phyloP scores from a whole-genome alignment of 768 basidiomycete species.

The Trametes cubensis region DNA sequence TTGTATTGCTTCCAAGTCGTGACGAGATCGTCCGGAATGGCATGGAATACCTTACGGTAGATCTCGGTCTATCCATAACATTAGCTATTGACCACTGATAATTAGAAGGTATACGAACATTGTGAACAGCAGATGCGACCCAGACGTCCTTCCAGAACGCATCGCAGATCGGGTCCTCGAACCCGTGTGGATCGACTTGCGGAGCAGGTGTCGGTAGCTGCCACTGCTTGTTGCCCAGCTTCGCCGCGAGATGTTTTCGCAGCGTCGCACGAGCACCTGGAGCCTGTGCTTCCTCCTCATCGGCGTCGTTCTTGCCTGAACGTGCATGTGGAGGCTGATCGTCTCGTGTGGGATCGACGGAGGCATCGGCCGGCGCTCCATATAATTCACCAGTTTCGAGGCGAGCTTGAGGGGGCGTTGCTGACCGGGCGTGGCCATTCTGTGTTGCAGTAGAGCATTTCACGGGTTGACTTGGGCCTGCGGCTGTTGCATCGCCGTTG shows the following conservation, averaged over 20 bases:
- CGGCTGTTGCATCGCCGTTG: constrained; percentile 1
- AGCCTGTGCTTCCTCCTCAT: constrained; percentile 55
- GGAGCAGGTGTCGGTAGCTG: constrained; percentile 70
- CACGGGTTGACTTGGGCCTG: background rate
- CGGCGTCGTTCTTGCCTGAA: constrained; percentile 45
- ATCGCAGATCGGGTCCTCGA: constrained; percentile 88
- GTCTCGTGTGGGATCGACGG: constrained; percentile 44
- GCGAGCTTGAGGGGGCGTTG: constrained; percentile 36
- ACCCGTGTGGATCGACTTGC: constrained; percentile 70
- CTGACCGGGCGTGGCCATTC: constrained; percentile 4
- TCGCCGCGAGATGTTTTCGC: constrained; percentile 56
- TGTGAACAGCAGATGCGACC: constrained; percentile 84
- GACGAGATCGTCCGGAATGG: constrained; percentile 88
- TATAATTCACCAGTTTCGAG: constrained; percentile 48
- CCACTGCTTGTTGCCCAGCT: constrained; percentile 58
- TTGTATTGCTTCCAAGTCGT: constrained; percentile 97
- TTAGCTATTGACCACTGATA: background rate
- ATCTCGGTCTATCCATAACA: constrained; percentile 76
- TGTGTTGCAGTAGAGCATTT: constrained; percentile 15
- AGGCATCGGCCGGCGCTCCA: constrained; percentile 60
- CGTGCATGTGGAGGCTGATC: constrained; percentile 52
- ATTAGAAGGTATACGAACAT: constrained; percentile 50
- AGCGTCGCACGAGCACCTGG: constrained; percentile 52
- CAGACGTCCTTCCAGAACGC: constrained; percentile 90
- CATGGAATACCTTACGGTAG: constrained; percentile 92